phyloP scores from a whole-genome alignment of 345 rosid species.

The Draba incana region DNA sequence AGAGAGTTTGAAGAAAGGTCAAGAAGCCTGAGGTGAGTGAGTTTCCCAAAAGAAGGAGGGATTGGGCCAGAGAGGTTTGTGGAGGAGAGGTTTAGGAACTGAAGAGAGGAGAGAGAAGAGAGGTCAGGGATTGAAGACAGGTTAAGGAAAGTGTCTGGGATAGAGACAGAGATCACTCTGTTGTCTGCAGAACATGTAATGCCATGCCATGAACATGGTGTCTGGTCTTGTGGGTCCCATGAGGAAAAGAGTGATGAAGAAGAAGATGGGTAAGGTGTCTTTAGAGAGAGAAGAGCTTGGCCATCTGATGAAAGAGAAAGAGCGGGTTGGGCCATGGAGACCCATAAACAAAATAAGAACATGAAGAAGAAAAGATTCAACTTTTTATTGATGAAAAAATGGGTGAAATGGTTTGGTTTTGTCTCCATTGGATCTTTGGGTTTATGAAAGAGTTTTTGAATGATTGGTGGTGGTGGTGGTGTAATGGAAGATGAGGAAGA shows the following conservation, averaged over 20 bases:
- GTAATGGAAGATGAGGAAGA: conserved; percentile 21
- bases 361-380: conserved; percentile 40
- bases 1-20: conserved; percentile 97
- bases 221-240: conserved; percentile 74
- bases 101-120: conserved; percentile 81
- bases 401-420: conserved; percentile 36
- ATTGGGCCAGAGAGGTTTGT: conserved; percentile 83
- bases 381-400: conserved; percentile 26
- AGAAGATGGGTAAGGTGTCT: conserved; percentile 50
- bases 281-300: conserved; percentile 63
- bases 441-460: conserved; percentile 10
- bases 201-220: conserved; percentile 95
- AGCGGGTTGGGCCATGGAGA: conserved; percentile 41
- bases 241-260: conserved; percentile 65
- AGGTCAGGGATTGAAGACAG: conserved; percentile 75
- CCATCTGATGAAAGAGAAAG: conserved; percentile 79
- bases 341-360: conserved; percentile 43
- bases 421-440: conserved; percentile 45
- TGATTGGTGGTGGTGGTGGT: conserved; percentile 14
- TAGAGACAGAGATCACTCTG: conserved; percentile 80
- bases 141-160: conserved; percentile 84
- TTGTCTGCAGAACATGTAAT: conserved; percentile 80
- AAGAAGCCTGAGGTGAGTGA: conserved; percentile 67
- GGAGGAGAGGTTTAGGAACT: conserved; percentile 90
- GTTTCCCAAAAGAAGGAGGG: conserved; percentile 77